phyloP scores from a whole-genome alignment of 306 rosid species.

The Neltuma alba region DNA sequence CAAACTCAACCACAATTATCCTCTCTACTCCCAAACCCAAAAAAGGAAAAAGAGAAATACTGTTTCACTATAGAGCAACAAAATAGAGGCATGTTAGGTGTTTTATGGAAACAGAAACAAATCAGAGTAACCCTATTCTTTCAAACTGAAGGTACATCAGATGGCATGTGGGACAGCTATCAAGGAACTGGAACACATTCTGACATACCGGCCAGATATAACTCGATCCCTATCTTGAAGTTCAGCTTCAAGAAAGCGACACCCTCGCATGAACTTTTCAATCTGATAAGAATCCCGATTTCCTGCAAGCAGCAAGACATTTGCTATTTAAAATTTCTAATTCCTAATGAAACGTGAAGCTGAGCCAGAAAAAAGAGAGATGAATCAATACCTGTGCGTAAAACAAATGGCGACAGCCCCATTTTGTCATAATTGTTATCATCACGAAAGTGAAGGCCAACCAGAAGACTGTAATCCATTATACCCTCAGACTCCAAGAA shows the following conservation, averaged over 20 bases:
- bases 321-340: slow-evolving; percentile 8
- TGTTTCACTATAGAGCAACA: background rate
- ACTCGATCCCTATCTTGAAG: slow-evolving; percentile 92
- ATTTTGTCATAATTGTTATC: slow-evolving; percentile 75
- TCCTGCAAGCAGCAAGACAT: slow-evolving; percentile 52
- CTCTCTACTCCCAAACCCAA: background rate
- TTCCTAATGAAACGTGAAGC: slow-evolving; percentile 2
- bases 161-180: background rate
- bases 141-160: background rate
- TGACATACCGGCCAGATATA: slow-evolving; percentile 84
- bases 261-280: slow-evolving; percentile 88
- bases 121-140: slow-evolving; percentile 20
- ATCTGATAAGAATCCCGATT: slow-evolving; percentile 78
- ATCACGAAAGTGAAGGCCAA: slow-evolving; percentile 94
- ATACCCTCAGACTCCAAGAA: slow-evolving; percentile 96
- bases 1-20: background rate
- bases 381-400: slow-evolving; percentile 79
- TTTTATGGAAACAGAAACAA: background rate
- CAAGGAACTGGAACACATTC: slow-evolving; percentile 24
- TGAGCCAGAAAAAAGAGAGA: background rate
- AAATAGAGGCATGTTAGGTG: background rate
- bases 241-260: slow-evolving; percentile 94
- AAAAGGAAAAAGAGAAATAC: background rate
- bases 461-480: slow-evolving; percentile 97
- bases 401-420: slow-evolving; percentile 83